Conservation (phyloP, 257 asterid genomes). For the Nicotiana tomentosiformis region DNA sequence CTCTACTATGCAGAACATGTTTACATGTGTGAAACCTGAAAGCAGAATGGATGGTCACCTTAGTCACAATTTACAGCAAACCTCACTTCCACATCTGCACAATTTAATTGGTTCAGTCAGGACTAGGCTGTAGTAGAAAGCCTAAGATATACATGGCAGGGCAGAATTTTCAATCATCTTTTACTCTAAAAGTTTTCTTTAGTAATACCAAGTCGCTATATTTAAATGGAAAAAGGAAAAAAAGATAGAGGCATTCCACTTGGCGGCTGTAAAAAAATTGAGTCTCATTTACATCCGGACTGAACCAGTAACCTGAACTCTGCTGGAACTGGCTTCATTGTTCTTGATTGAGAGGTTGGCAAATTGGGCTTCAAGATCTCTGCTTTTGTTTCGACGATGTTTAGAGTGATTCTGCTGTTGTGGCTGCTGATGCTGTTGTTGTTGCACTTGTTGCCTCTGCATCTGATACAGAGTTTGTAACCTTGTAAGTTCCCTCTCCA, state of each 20-base stretch:
- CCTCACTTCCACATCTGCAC: slow-evolving; percentile 1
- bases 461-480: slow-evolving; percentile 48
- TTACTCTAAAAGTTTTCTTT: not conserved
- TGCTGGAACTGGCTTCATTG: slow-evolving; percentile 32
- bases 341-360: slow-evolving; percentile 26
- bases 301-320: slow-evolving; percentile 27
- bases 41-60: not conserved
- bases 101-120: not conserved
- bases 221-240: slow-evolving; percentile 3
- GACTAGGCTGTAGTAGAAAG: slow-evolving; percentile 4
- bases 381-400: slow-evolving; percentile 48
- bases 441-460: slow-evolving; percentile 48
- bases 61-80: slow-evolving; percentile 6
- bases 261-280: not conserved
- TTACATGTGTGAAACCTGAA: not conserved
- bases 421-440: slow-evolving; percentile 34
- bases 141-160: slow-evolving; percentile 8
- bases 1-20: not conserved
- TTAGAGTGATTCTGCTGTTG: slow-evolving; percentile 30
- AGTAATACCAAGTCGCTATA: not conserved
- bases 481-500: slow-evolving; percentile 76
- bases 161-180: slow-evolving; percentile 12
- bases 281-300: slow-evolving; percentile 20
- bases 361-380: slow-evolving; percentile 32
- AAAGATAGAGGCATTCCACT: not conserved